Evolutionary conservation across 129 eudicot species (phyloP), one percentile per base, ranked within the genome.

Genomic region (Rutidosis leptorrhynchoides): DNA sequence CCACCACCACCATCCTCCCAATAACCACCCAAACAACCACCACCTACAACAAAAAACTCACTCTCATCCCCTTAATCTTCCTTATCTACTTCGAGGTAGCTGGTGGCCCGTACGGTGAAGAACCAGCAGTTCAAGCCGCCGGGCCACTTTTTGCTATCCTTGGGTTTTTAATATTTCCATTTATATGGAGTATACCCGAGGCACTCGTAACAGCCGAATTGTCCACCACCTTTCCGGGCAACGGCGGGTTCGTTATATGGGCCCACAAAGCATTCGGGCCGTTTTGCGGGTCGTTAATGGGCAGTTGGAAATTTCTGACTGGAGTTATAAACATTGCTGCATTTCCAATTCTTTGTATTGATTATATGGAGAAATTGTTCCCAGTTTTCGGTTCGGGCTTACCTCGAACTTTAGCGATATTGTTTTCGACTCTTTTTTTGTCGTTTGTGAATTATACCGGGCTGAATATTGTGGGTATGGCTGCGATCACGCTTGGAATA

Each of bases 21-120:
- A 57, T 61, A 64, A 65, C 80, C 71, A 74, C 26, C 67, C 67
- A 55, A 19, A 54, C 72, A 55, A 59, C 26, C 67, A 62, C 80
- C 40, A 33, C 49, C 10, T 30, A 1, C 67, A 23, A 71, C 55
- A 71, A 75, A 30, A 79, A 79, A 57, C 81, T 85, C 29, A 82
- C 87, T 7, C 78, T 85, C 33, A 48, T 85, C 74, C 92, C 92
- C 1, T 81, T 85, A 29, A 82, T 85, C 58, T 85, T 85, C 73
- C 74, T 85, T 8, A 85, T 85, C 70, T 85, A 82, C 79, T 85
- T 85, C 72, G 91, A 85, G 58, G 91, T 85, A 19, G 91, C 91
- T 58, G 91, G 91, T 3, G 91, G 91, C 9, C 91, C 91, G 0
- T 82, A 73, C 60, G 91, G 91, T 27, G 87, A 82, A 54, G 91